Percentiles rank a stretch among this genome's conserved stretches.
phyloP scores from a whole-genome alignment of 148 eudicot genomes.

The Linanthus parryae region DNA sequence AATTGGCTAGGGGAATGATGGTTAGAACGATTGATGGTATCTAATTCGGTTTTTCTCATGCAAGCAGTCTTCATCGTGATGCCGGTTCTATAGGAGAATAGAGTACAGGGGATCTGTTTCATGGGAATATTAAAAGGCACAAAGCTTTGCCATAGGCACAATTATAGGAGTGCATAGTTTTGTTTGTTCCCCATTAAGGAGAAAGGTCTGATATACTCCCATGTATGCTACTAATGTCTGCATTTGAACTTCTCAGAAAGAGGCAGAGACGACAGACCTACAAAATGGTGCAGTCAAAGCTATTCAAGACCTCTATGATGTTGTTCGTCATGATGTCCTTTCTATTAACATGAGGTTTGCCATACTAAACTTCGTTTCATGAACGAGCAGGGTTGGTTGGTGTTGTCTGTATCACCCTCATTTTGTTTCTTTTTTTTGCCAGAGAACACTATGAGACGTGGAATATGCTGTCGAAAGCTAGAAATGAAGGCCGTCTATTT shows the following conservation, averaged over 20 bases:
- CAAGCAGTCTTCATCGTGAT: no score
- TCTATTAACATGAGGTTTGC: conserved; percentile 72
- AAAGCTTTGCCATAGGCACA: no score
- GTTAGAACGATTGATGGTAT: no score
- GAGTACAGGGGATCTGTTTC: no score
- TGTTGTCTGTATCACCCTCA: background rate
- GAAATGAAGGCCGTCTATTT: conserved; percentile 82
- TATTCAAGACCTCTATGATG: conserved; percentile 93
- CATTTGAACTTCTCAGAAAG: no score
- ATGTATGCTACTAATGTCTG: no score
- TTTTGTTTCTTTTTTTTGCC: conserved; percentile 4
- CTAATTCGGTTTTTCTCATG: no score
- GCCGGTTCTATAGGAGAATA: no score
- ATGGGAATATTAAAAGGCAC: no score
- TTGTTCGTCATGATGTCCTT: conserved; percentile 64
- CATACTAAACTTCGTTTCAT: background rate
- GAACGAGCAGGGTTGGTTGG: no score
- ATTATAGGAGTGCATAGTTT: no score
- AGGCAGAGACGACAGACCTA: conserved; percentile 57
- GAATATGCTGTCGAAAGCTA: conserved; percentile 58
- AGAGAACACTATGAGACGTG: conserved; percentile 74
- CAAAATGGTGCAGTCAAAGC: conserved; percentile 90
- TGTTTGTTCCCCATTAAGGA: background rate
- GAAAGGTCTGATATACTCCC: background rate
- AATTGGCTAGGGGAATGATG: no score